A percentile compares a stretch with the other conserved stretches of the same genome.
phyloP scores from a whole-genome alignment of 768 basidiomycete genomes.

The Rhodotorula graminis region DNA sequence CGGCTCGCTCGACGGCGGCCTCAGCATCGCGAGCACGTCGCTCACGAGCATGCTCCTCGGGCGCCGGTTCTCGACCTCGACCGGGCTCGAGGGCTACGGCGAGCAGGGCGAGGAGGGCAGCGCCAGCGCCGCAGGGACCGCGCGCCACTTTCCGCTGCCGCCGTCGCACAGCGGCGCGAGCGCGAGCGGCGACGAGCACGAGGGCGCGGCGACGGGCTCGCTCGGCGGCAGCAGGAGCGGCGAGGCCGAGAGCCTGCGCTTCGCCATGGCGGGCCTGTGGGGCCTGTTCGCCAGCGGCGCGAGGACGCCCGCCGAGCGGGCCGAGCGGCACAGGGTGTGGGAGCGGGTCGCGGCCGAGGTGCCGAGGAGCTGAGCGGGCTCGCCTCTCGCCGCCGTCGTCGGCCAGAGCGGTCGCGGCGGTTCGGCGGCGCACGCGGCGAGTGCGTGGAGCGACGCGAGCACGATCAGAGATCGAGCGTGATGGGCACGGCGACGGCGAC shows the following conservation, averaged over 20 bases:
- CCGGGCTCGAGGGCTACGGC: not conserved
- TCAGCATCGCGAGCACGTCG: not conserved
- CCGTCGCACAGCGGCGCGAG: too few species aligned
- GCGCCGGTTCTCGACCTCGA: too few species aligned
- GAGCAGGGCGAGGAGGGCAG: too few species aligned
- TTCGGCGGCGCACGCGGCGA: too few species aligned
- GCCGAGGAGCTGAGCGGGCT: too few species aligned
- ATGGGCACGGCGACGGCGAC: too few species aligned
- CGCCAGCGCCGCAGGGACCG: too few species aligned
- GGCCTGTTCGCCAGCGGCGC: not conserved
- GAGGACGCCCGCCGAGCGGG: not conserved
- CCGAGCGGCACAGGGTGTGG: not conserved
- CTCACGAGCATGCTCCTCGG: not conserved
- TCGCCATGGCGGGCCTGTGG: slow-evolving; percentile 4
- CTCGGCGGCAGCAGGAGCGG: not conserved
- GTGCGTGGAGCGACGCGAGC: too few species aligned
- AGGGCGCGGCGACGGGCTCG: too few species aligned
- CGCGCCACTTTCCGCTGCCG: not conserved
- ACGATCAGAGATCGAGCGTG: too few species aligned
- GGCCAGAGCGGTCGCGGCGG: too few species aligned
- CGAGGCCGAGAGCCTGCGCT: not conserved
- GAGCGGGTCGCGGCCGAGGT: not conserved
- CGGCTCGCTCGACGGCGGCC: not conserved
- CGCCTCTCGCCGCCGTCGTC: too few species aligned
- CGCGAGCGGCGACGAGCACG: not conserved